Base-by-base conservation (phyloP, 1,139 yeast species). In the Komagataea norvegica region DNA sequence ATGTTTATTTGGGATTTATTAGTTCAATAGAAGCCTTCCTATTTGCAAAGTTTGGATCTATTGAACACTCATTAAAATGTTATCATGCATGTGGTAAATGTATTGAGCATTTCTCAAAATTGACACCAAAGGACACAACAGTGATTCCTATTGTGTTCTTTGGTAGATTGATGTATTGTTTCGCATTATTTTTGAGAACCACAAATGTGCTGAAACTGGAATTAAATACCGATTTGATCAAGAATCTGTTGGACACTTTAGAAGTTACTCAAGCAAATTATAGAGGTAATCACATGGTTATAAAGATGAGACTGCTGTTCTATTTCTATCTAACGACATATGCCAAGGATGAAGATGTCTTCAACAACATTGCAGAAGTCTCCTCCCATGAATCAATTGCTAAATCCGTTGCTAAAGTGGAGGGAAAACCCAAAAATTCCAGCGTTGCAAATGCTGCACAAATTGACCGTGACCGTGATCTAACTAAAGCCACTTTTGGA, bases 11-110 rank as follows among this genome's bases (percentile, higher is more conserved):
- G 11, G 55, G 53, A 0, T 79, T 71, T 56, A 72, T 68, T 47
- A 74, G 73, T 47, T 73, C 91, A 0, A 78, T 83, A 11, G 86
- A 82, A 48, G 89, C 91, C 0, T 82, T 77, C 53, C 61, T 86
- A 15, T 83, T 82, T 53, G 93, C 87, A 51, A 79, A 83, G 6
- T 56, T 93, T 80, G 54, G 77, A 77, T 5, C 68, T 64, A 27
- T 54, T 73, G 38, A 71, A 66, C 43, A 64, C 57, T 38, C 59
- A 56, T 28, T 36, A 6, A 68, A 67, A 38, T 79, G 86, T 46
- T 67, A 81, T 4, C 62, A 65, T 16, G 68, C 82, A 3, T 79
- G 87, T 55, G 56, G 73, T 24, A 62, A 64, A 22, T 68, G 83
- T 2, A 56, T 80, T 33, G 66, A 68, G 31, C 71, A 72, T 42